A percentile compares a stretch with the other conserved stretches of the same genome.
phyloP scores from a whole-genome alignment of 441 rosid species.

The Populus hybrid region DNA sequence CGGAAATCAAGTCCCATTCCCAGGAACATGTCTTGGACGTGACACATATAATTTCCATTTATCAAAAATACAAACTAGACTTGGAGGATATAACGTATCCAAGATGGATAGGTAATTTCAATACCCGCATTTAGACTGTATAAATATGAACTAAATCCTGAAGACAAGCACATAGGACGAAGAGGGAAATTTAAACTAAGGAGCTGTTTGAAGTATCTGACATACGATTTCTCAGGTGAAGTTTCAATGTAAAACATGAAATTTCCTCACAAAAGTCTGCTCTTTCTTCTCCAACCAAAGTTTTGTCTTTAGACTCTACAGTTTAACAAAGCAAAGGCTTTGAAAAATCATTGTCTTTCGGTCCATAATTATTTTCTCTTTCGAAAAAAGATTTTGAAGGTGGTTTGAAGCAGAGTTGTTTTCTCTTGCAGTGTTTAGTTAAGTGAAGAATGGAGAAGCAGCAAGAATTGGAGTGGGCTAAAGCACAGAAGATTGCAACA shows the following conservation, averaged over 20 bases:
- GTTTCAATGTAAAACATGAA: background rate
- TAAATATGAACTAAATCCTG: background rate
- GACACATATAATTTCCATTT: background rate
- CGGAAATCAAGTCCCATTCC: background rate
- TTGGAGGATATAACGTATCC: background rate
- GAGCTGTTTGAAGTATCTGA: background rate
- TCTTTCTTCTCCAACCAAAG: background rate
- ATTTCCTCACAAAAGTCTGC: background rate
- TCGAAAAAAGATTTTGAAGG: background rate
- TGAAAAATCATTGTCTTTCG: background rate
- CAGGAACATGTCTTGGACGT: background rate
- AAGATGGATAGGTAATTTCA: background rate
- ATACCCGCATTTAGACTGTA: background rate
- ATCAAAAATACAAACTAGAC: background rate
- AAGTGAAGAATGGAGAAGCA: constrained; percentile 23
- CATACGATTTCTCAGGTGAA: background rate
- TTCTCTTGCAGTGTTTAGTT: background rate
- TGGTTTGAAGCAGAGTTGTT: background rate
- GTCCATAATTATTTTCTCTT: background rate
- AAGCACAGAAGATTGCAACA: constrained; percentile 55
- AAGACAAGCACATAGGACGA: background rate
- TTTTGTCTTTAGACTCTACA: background rate
- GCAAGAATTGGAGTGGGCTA: constrained; percentile 57
- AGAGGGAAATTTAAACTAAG: background rate
- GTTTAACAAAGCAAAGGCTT: background rate